Conservation (phyloP, 2,329 filamentous ascomycete genomes). For the Ampelomyces quisqualis region DNA sequence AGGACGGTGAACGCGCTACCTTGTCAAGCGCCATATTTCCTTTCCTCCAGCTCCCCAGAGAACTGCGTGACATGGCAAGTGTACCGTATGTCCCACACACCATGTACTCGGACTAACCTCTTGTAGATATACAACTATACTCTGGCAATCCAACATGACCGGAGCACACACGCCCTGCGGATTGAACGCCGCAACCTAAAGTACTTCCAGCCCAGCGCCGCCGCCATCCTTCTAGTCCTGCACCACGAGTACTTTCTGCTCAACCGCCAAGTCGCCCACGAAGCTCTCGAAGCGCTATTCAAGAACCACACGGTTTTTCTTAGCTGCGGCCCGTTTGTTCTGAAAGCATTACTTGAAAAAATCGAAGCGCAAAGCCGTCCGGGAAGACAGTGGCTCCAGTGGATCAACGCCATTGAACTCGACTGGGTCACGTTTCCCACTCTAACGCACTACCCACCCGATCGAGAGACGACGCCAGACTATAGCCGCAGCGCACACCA, state of each 20-base stretch:
- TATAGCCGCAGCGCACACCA: slow-evolving; percentile 29
- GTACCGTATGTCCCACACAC: neutral
- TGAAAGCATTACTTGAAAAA: slow-evolving; percentile 31
- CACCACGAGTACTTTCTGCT: slow-evolving; percentile 40
- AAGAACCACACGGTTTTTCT: slow-evolving; percentile 38
- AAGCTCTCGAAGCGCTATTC: slow-evolving; percentile 39
- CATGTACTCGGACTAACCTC: neutral
- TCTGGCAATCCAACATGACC: slow-evolving; percentile 27
- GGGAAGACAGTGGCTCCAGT: slow-evolving; percentile 33
- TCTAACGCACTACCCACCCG: slow-evolving; percentile 34
- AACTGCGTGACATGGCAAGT: slow-evolving; percentile 41
- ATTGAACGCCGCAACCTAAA: slow-evolving; percentile 41
- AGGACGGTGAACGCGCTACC: slow-evolving; percentile 5
- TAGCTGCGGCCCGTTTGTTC: slow-evolving; percentile 40
- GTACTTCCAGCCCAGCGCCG: slow-evolving; percentile 35
- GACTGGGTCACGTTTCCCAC: slow-evolving; percentile 43
- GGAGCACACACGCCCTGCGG: slow-evolving; percentile 28
- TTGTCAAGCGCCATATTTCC: slow-evolving; percentile 19
- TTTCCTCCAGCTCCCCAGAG: slow-evolving; percentile 38
- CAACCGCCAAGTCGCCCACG: slow-evolving; percentile 37
- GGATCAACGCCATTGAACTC: slow-evolving; percentile 35
- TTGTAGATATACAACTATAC: slow-evolving; percentile 36
- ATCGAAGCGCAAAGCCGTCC: slow-evolving; percentile 28
- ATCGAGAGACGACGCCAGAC: slow-evolving; percentile 30
- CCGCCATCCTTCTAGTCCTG: slow-evolving; percentile 35